Percentiles rank a stretch among this genome's conserved stretches.
phyloP scores from a whole-genome alignment of 2,329 filamentous ascomycete species.

The Furcasterigmium sp. region DNA sequence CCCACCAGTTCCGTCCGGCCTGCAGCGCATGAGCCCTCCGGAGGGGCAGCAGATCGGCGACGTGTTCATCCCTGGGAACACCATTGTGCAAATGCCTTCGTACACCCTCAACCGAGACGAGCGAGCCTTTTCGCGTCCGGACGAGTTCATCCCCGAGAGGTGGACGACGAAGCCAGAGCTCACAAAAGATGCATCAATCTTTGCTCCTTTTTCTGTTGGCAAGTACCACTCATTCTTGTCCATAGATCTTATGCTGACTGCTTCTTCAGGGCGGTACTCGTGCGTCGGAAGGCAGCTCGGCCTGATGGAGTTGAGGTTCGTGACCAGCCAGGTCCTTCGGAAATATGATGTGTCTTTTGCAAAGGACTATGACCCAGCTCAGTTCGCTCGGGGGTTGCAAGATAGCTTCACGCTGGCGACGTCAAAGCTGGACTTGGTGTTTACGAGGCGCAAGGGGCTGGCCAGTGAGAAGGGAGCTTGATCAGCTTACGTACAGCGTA shows the following conservation, averaged over 20 bases:
- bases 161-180: slow-evolving; percentile 14
- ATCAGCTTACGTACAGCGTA: too few species aligned
- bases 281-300: slow-evolving; percentile 30
- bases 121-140: slow-evolving; percentile 13
- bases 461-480: not conserved
- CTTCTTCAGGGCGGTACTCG: slow-evolving; percentile 19
- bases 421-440: slow-evolving; percentile 9
- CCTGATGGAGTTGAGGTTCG: slow-evolving; percentile 23
- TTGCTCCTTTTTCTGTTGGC: slow-evolving; percentile 21
- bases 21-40: slow-evolving; percentile 28
- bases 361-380: slow-evolving; percentile 3
- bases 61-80: slow-evolving; percentile 27
- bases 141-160: slow-evolving; percentile 18
- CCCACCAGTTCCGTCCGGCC: slow-evolving; percentile 27
- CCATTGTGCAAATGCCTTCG: slow-evolving; percentile 23
- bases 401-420: slow-evolving; percentile 10
- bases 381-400: slow-evolving; percentile 6
- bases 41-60: slow-evolving; percentile 28
- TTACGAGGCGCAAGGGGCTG: slow-evolving; percentile 6
- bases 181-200: slow-evolving; percentile 14
- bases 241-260: not conserved
- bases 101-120: slow-evolving; percentile 16
- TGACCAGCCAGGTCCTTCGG: slow-evolving; percentile 9
- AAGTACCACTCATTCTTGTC: slow-evolving; percentile 3
- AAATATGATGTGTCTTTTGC: slow-evolving; percentile 8